Conservation (phyloP, 192 early-diverging fungal genomes). For the Cetraspora pellucida region DNA sequence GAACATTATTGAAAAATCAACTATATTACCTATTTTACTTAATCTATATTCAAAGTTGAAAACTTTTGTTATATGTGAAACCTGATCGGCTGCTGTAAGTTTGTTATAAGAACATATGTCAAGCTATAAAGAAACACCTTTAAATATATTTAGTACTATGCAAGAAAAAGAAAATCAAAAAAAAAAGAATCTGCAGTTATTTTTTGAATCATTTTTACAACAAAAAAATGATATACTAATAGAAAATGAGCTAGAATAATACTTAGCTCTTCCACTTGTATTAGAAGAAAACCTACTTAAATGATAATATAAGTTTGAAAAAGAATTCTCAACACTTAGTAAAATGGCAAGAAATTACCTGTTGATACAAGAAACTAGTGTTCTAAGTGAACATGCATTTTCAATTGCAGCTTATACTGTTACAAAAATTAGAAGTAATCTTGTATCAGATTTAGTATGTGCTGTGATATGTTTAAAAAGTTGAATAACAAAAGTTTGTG, state of each 20-base stretch:
- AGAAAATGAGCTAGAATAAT: background rate
- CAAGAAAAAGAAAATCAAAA: too few relatives aligned
- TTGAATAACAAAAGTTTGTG: background rate
- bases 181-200: background rate
- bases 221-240: background rate
- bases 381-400: slow-evolving; percentile 16
- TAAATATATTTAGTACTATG: too few relatives aligned
- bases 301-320: background rate
- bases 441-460: background rate
- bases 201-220: slow-evolving; percentile 1
- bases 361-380: slow-evolving; percentile 11
- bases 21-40: too few relatives aligned
- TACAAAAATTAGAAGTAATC: slow-evolving; percentile 10
- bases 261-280: background rate
- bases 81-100: too few relatives aligned
- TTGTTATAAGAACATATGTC: too few relatives aligned
- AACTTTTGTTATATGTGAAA: too few relatives aligned
- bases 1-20: too few relatives aligned
- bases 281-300: background rate
- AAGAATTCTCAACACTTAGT: background rate
- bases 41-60: too few relatives aligned
- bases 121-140: too few relatives aligned
- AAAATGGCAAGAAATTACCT: slow-evolving; percentile 22
- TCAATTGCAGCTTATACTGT: slow-evolving; percentile 3
- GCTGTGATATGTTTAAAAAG: slow-evolving; percentile 11